Evolutionary conservation across 192 early-diverging fungal genomes (phyloP).

Genomic region (Coemansia sp.): DNA sequence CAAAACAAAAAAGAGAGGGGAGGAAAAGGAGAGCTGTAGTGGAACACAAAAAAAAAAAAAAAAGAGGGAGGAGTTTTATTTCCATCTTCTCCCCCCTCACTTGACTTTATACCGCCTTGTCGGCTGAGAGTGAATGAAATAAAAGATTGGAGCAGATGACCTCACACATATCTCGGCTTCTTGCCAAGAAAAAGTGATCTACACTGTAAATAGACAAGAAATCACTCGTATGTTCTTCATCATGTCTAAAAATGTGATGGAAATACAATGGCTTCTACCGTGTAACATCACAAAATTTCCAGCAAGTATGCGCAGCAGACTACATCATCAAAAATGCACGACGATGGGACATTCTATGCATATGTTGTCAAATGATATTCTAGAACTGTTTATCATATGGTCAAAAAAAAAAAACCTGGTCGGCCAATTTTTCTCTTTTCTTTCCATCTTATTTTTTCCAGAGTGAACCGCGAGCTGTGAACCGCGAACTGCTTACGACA

Average conservation of each 20-base stretch:
- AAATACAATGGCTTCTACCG: not conserved
- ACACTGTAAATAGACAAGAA: not conserved
- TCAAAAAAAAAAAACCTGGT: no score
- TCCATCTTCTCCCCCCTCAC: not conserved
- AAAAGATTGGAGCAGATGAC: conserved; percentile 3
- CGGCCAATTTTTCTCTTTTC: not conserved
- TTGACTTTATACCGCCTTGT: not conserved
- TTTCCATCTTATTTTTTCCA: not conserved
- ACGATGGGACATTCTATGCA: not conserved
- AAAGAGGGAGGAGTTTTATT: not conserved
- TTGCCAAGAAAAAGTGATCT: not conserved
- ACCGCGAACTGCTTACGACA: not conserved
- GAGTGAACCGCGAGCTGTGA: not conserved
- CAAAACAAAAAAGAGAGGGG: no score
- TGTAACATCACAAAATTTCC: not conserved
- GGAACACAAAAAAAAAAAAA: not conserved
- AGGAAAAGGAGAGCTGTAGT: no score
- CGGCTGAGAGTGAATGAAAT: not conserved
- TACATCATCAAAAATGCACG: not conserved
- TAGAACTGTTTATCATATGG: conserved; percentile 2
- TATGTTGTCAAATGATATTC: conserved; percentile 7
- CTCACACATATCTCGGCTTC: not conserved
- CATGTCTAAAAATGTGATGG: not conserved
- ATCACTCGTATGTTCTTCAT: not conserved
- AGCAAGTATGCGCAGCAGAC: not conserved